phyloP scores from a whole-genome alignment of 139 green algal genomes.

The Spirogloea muscicola region DNA sequence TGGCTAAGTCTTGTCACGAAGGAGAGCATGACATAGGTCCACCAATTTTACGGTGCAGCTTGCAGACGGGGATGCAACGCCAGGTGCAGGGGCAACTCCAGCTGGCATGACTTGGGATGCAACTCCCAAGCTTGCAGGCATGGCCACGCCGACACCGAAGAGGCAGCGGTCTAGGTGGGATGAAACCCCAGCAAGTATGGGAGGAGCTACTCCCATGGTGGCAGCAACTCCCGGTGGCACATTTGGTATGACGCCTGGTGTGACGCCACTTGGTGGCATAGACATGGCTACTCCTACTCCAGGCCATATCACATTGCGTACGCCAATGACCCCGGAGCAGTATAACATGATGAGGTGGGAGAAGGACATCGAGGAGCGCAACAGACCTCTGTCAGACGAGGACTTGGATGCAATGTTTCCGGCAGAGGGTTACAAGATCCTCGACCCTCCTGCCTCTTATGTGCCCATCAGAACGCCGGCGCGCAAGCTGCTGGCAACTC shows the following conservation, averaged over 20 bases:
- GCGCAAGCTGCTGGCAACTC: slow-evolving; percentile 87
- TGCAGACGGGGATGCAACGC: slow-evolving; percentile 30
- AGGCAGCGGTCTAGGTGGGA: slow-evolving; percentile 72
- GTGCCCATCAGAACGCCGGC: slow-evolving; percentile 88
- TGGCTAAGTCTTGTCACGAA: no score
- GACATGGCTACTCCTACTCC: slow-evolving; percentile 68
- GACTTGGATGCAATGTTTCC: slow-evolving; percentile 95
- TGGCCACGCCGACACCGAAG: slow-evolving; percentile 46
- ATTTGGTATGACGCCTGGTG: slow-evolving; percentile 30
- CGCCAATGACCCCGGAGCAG: slow-evolving; percentile 75
- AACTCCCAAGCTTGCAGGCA: slow-evolving; percentile 30
- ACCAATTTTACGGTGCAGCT: no score
- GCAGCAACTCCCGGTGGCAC: no score
- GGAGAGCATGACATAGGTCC: no score
- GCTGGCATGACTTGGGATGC: slow-evolving; percentile 48
- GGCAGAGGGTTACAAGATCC: slow-evolving; percentile 79
- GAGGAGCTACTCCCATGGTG: slow-evolving; percentile 64
- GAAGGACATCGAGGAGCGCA: slow-evolving; percentile 88
- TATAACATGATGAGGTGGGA: slow-evolving; percentile 68
- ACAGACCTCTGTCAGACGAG: slow-evolving; percentile 84
- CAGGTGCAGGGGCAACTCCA: slow-evolving; percentile 35
- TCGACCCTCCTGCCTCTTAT: slow-evolving; percentile 80
- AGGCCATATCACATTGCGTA: slow-evolving; percentile 47
- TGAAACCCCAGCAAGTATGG: slow-evolving; percentile 65
- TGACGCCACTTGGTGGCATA: slow-evolving; percentile 50